Conservation (phyloP, 331 rosid species). For the Cydonia oblonga region DNA sequence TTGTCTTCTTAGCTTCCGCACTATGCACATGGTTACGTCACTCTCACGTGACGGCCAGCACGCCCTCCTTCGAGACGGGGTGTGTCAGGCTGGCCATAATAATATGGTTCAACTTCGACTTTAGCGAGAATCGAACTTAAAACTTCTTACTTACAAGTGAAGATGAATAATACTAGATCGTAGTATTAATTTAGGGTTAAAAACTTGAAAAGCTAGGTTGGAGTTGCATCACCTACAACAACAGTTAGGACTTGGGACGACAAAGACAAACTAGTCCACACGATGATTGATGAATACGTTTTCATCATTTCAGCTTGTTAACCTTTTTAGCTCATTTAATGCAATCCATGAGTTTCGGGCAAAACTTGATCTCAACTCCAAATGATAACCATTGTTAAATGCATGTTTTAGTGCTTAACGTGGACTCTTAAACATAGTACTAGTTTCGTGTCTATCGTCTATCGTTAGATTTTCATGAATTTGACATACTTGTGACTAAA, state of each 20-base stretch:
- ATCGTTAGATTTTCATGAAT: not conserved
- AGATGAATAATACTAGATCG: rapidly evolving
- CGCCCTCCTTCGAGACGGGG: no score
- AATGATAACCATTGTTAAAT: not conserved
- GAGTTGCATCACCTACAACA: not conserved
- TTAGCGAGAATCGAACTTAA: no score
- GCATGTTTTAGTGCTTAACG: not conserved
- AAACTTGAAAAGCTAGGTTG: not conserved
- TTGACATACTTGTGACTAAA: not conserved
- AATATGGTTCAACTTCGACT: no score
- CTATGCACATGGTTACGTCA: no score
- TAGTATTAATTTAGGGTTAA: no score
- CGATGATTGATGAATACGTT: not conserved
- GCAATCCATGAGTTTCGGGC: not conserved
- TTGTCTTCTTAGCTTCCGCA: no score
- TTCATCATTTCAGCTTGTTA: not conserved
- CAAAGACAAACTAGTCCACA: not conserved
- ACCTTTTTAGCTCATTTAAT: not conserved
- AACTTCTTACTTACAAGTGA: rapidly evolving
- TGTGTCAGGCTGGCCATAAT: no score
- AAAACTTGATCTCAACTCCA: not conserved
- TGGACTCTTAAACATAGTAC: not conserved
- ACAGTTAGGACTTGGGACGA: not conserved
- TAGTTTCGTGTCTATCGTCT: no score
- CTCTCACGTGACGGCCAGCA: no score